Percentiles rank a stretch among this genome's conserved stretches.
phyloP scores from a whole-genome alignment of 2,329 filamentous ascomycete species.

The Verticillium dahliae region DNA sequence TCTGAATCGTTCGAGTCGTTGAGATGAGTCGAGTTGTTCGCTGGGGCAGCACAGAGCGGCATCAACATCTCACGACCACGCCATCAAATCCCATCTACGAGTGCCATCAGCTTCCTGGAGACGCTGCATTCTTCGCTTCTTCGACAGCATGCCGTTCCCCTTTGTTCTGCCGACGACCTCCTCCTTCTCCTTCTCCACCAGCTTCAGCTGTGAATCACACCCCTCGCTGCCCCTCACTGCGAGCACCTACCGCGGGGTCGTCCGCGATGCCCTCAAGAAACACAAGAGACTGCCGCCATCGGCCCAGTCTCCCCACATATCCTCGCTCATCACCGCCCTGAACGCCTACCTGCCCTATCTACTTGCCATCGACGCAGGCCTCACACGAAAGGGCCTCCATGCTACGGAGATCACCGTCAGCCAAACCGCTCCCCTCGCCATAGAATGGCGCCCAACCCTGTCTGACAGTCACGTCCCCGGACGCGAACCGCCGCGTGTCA shows the following conservation, averaged over 20 bases:
- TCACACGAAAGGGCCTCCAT: conserved; percentile 40
- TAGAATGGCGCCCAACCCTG: conserved; percentile 83
- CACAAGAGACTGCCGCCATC: conserved; percentile 77
- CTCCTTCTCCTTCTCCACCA: conserved; percentile 72
- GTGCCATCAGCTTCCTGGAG: not conserved
- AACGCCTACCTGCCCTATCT: conserved; percentile 80
- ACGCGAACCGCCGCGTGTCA: conserved; percentile 59
- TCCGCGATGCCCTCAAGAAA: conserved; percentile 78
- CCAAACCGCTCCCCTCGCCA: conserved; percentile 51
- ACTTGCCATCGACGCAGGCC: conserved; percentile 66
- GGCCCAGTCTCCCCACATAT: conserved; percentile 65
- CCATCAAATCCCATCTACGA: not conserved
- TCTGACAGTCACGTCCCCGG: conserved; percentile 57
- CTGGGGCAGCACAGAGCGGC: not conserved
- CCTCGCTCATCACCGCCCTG: conserved; percentile 61
- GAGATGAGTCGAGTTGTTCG: not conserved
- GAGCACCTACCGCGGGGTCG: conserved; percentile 75
- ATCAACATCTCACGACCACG: not conserved
- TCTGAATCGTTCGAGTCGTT: not conserved
- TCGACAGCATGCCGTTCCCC: conserved; percentile 73
- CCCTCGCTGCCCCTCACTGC: conserved; percentile 80
- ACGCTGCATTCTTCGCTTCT: not conserved
- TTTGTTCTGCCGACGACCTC: conserved; percentile 88
- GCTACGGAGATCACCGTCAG: conserved; percentile 53
- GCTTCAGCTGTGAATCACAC: conserved; percentile 73